phyloP scores from a whole-genome alignment of 1,139 yeast species.

The Suzukiozyma palmioleophila region DNA sequence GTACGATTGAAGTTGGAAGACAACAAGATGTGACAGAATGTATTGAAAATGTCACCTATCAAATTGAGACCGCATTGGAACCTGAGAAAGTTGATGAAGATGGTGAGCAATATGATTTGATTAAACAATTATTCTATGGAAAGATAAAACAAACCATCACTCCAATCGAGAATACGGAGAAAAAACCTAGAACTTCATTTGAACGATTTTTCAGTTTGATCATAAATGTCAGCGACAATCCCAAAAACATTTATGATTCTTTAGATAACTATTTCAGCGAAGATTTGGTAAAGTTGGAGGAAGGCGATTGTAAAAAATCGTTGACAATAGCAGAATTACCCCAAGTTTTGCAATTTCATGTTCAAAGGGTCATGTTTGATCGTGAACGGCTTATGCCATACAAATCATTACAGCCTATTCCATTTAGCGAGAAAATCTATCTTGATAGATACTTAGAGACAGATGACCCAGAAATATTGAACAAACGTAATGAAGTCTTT shows the following conservation, averaged over 20 bases:
- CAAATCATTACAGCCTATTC: conserved; percentile 77
- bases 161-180: conserved; percentile 20
- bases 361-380: conserved; percentile 90
- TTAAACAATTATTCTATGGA: conserved; percentile 80
- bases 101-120: conserved; percentile 76
- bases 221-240: conserved; percentile 84
- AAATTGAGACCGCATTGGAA: conserved; percentile 82
- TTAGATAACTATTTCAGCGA: conserved; percentile 82
- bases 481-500: conserved; percentile 55
- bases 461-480: conserved; percentile 50
- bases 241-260: conserved; percentile 85
- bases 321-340: conserved; percentile 73
- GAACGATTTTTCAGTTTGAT: conserved; percentile 79
- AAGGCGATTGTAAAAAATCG: conserved; percentile 69
- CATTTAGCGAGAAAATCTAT: conserved; percentile 71
- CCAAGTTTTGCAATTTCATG: conserved; percentile 80
- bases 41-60: conserved; percentile 90
- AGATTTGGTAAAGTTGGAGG: conserved; percentile 63
- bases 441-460: conserved; percentile 87
- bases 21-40: conserved; percentile 98
- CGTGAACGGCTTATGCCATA: conserved; percentile 68
- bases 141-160: conserved; percentile 42
- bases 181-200: conserved; percentile 54
- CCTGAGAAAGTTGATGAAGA: conserved; percentile 65
- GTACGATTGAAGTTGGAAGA: conserved; percentile 75